phyloP scores from a whole-genome alignment of 305 asterid species.

The Fraxinus ornus region DNA sequence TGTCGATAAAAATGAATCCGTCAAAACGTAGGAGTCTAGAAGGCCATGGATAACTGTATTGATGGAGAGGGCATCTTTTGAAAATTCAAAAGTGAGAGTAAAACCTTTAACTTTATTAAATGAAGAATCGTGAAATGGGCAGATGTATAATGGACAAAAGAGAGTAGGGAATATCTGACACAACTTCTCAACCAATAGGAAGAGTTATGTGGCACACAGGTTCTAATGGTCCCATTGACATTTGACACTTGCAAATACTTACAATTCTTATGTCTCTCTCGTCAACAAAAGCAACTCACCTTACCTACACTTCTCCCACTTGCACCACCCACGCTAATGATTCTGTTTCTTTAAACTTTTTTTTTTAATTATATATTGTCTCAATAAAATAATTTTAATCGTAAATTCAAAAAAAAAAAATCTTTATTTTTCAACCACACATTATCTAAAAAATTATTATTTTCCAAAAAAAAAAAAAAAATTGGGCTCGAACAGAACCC shows the following conservation, averaged over 20 bases:
- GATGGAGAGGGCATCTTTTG: neutral
- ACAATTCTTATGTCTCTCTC: neutral
- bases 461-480: no score
- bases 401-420: no score
- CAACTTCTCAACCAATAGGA: conserved; percentile 42
- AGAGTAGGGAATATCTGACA: conserved; percentile 27
- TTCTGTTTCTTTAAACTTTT: neutral
- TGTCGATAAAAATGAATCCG: neutral
- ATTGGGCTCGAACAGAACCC: no score
- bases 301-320: neutral
- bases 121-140: neutral
- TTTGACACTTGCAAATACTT: neutral
- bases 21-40: neutral
- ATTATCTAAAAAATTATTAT: no score
- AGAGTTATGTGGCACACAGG: conserved; percentile 41
- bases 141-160: neutral
- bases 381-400: neutral
- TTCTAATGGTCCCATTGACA: neutral
- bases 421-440: no score
- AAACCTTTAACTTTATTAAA: neutral
- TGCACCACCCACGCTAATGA: conserved; percentile 4
- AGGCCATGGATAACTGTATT: conserved; percentile 6
- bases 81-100: neutral
- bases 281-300: conserved; percentile 71
- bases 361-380: neutral